Conservation (phyloP, 345 rosid genomes). For the Mangifera indica region DNA sequence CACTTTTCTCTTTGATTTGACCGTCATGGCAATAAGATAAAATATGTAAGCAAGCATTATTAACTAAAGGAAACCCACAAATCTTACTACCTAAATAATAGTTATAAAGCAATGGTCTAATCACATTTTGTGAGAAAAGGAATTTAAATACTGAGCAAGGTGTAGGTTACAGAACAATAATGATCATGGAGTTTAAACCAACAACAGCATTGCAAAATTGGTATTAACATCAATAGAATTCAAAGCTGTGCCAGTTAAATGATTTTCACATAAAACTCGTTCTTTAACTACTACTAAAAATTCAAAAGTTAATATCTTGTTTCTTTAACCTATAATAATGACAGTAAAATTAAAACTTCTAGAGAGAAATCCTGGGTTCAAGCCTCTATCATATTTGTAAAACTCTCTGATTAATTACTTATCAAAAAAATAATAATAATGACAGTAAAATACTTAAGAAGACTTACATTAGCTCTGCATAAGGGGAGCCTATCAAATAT, state of each 20-base stretch:
- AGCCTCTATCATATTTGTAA: too few relatives aligned
- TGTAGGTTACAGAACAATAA: background rate
- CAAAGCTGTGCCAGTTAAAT: background rate
- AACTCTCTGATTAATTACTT: too few relatives aligned
- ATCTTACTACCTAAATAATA: background rate
- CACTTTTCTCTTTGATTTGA: background rate
- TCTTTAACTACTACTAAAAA: background rate
- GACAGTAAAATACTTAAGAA: background rate
- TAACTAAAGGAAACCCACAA: background rate
- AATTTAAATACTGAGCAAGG: background rate
- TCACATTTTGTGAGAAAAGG: background rate
- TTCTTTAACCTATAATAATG: background rate
- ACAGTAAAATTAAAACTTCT: too few relatives aligned
- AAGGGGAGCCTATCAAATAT: background rate
- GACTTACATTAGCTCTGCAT: background rate
- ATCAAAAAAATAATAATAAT: too few relatives aligned
- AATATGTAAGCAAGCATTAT: background rate
- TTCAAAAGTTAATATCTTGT: background rate
- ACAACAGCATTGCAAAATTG: background rate
- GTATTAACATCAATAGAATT: too few relatives aligned
- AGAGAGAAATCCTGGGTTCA: too few relatives aligned
- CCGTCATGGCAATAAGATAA: background rate
- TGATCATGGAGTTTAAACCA: background rate
- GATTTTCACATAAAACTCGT: background rate
- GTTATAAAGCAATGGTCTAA: background rate